phyloP scores from a whole-genome alignment of 345 rosid species.

The Salix suchowensis region DNA sequence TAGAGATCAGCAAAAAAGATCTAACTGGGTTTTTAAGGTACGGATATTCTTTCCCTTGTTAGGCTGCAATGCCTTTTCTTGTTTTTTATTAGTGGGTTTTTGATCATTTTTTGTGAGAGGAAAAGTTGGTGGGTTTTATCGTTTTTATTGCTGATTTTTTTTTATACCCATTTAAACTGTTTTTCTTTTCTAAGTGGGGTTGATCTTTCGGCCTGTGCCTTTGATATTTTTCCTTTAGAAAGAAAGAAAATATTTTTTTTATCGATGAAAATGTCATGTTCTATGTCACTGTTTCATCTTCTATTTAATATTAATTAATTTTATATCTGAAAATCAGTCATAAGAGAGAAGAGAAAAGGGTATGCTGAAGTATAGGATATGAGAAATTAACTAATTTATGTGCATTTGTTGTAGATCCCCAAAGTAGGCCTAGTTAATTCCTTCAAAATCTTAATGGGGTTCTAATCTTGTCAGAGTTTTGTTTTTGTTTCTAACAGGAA shows the following conservation, averaged over 20 bases:
- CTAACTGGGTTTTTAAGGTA: conserved; percentile 40
- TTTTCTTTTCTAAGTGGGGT: not conserved
- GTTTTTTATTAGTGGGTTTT: not conserved
- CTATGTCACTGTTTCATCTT: conserved; percentile 17
- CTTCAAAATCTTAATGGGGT: not conserved
- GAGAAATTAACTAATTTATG: not conserved
- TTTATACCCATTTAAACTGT: not conserved
- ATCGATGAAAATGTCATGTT: conserved; percentile 19
- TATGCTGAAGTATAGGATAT: not conserved
- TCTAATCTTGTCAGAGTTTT: conserved; percentile 4
- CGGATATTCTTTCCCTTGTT: not conserved
- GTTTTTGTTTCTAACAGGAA: conserved; percentile 14
- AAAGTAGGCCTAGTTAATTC: conserved; percentile 9
- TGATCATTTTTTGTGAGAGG: not conserved
- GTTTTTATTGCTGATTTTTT: not conserved
- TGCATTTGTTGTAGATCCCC: conserved; percentile 27
- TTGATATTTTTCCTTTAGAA: not conserved
- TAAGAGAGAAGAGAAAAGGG: not conserved
- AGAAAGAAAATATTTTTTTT: not conserved
- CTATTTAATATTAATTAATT: not conserved
- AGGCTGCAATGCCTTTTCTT: conserved; percentile 8
- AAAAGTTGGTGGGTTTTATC: conserved; percentile 9
- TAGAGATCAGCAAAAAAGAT: conserved; percentile 31
- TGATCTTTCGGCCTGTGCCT: conserved; percentile 6
- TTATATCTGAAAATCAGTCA: conserved; percentile 1